These are phyloP conservation scores for Vicia faba DNA, from an alignment of 306 rosid genomes.

Conservation along the genomic window DNA sequence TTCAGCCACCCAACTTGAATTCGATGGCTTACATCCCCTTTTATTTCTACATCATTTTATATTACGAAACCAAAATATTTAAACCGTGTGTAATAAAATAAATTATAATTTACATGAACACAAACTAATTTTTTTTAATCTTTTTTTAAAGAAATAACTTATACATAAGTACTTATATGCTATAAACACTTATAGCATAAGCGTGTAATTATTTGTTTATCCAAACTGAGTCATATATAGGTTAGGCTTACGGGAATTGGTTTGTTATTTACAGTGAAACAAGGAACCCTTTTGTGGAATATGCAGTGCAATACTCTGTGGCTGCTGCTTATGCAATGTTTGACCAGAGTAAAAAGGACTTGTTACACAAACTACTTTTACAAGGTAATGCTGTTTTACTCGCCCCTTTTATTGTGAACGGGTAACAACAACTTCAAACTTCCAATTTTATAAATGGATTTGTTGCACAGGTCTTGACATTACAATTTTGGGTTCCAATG, in stretches of 20 bases:
- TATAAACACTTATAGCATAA: not conserved
- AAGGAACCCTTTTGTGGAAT: slow-evolving; percentile 91
- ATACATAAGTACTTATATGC: not conserved
- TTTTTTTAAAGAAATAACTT: not conserved
- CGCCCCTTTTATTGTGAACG: slow-evolving; percentile 13
- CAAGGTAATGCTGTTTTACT: slow-evolving; percentile 56
- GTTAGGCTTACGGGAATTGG: slow-evolving; percentile 31
- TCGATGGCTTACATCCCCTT: too few relatives aligned
- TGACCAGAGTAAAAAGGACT: slow-evolving; percentile 60
- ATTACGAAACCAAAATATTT: too few relatives aligned
- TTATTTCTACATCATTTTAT: too few relatives aligned
- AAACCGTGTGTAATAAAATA: too few relatives aligned
- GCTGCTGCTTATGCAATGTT: slow-evolving; percentile 79
- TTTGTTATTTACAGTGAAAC: slow-evolving; percentile 67
- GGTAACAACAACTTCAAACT: not conserved
- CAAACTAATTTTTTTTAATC: not conserved
- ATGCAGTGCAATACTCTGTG: slow-evolving; percentile 83
- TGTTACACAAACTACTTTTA: slow-evolving; percentile 64
- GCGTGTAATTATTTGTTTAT: not conserved
- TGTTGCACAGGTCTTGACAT: slow-evolving; percentile 76
- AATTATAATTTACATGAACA: too few relatives aligned
- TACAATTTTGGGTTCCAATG: slow-evolving; percentile 90
- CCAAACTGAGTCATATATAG: not conserved
- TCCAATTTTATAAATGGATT: slow-evolving; percentile 44
- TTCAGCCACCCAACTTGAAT: too few relatives aligned